Percentiles rank a stretch among this genome's conserved stretches.
Evolutionary conservation across 2,329 filamentous ascomycete species (phyloP).

Genomic region (Trichoderma sp.): DNA sequence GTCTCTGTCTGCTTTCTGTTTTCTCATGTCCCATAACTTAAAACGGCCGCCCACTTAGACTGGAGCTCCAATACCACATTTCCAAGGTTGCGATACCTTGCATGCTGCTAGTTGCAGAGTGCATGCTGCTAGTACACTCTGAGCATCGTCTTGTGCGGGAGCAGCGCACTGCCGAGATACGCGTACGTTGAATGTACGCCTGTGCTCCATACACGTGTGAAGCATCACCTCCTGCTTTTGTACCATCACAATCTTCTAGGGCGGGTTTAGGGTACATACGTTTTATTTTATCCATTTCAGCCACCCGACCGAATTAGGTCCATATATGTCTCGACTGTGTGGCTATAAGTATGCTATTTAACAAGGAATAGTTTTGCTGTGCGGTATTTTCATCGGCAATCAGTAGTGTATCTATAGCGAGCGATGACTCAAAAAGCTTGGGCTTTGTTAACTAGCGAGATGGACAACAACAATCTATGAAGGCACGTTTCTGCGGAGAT

Average conservation of each 20-base stretch:
- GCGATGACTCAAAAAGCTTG: neutral
- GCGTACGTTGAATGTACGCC: neutral
- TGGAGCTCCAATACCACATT: neutral
- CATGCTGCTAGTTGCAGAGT: neutral
- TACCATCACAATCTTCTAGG: neutral
- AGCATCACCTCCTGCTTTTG: neutral
- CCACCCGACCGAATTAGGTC: neutral
- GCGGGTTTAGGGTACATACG: neutral
- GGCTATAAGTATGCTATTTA: neutral
- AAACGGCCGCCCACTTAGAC: neutral
- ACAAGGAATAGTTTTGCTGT: neutral
- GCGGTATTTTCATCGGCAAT: neutral
- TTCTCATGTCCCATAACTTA: neutral
- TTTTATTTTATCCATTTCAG: neutral
- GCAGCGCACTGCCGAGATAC: constrained; percentile 7
- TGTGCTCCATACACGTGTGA: neutral
- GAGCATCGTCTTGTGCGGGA: neutral
- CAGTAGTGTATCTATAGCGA: neutral
- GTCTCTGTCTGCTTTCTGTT: neutral
- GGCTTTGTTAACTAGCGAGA: no score
- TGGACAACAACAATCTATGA: no score
- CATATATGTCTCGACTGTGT: neutral
- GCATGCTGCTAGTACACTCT: neutral
- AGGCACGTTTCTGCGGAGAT: no score
- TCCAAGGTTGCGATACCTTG: neutral